phyloP scores from a whole-genome alignment of 352 stramenopile genomes.

The Globisporangium perplexum region DNA sequence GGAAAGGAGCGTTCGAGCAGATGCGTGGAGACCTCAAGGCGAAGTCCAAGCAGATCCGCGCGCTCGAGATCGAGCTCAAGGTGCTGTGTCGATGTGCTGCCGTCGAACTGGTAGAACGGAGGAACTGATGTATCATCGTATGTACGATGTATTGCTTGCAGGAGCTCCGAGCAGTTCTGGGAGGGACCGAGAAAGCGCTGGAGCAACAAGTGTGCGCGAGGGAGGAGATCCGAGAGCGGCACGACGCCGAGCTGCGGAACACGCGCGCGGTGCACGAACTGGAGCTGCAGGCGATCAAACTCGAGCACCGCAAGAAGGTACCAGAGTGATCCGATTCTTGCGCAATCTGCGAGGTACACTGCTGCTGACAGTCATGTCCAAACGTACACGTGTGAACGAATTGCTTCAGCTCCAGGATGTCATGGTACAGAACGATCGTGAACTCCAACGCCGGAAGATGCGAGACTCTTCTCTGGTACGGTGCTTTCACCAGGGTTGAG shows the following conservation, averaged over 20 bases:
- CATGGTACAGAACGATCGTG: conserved; percentile 37
- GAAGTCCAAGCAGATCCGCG: conserved; percentile 23
- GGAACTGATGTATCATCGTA: not conserved
- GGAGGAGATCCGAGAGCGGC: conserved; percentile 26
- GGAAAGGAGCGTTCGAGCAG: conserved; percentile 66
- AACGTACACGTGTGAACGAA: not conserved
- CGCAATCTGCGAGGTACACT: too few species aligned
- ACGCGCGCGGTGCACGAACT: conserved; percentile 37
- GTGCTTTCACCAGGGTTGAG: too few species aligned
- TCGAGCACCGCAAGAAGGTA: conserved; percentile 46
- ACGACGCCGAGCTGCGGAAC: conserved; percentile 41
- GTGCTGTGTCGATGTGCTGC: conserved; percentile 8
- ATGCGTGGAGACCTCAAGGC: conserved; percentile 36
- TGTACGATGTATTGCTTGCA: not conserved
- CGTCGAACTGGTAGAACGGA: not conserved
- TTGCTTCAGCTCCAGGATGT: conserved; percentile 18
- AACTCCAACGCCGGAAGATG: conserved; percentile 24
- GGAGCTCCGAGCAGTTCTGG: conserved; percentile 38
- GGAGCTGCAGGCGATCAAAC: conserved; percentile 41
- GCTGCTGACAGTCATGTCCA: not conserved
- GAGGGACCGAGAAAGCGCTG: conserved; percentile 32
- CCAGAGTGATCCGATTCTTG: not conserved
- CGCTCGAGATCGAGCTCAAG: conserved; percentile 40
- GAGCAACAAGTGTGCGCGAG: conserved; percentile 25
- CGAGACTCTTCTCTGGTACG: not conserved